Conservation (phyloP, 495 filamentous ascomycete species). For the Trypethelium eluteriae region DNA sequence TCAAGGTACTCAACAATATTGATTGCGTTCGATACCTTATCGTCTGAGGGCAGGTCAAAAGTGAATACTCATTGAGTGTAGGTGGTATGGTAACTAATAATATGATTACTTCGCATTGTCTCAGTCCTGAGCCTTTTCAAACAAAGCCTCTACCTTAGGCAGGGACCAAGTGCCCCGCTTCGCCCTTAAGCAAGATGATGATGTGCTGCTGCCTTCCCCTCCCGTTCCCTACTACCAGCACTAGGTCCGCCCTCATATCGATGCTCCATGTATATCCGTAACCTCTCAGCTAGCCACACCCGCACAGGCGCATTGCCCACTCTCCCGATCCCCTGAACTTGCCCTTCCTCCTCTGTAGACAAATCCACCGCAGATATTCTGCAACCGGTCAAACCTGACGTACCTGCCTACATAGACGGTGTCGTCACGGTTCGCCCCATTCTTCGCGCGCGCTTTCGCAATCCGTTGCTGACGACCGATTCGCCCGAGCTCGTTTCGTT, state of each 20-base stretch:
- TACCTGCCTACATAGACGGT: neutral
- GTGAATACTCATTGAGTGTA: too few relatives aligned
- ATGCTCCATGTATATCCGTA: neutral
- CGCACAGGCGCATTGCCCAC: too few relatives aligned
- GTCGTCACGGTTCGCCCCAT: neutral
- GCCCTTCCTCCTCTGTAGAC: too few relatives aligned
- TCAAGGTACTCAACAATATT: neutral
- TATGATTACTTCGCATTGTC: neutral
- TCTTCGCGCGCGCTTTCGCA: neutral
- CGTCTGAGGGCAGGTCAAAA: too few relatives aligned
- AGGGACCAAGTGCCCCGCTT: neutral
- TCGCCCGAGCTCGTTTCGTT: neutral
- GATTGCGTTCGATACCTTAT: too few relatives aligned
- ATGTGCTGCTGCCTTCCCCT: neutral
- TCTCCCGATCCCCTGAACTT: neutral
- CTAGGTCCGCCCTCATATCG: neutral
- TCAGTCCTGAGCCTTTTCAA: neutral
- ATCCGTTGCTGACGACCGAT: neutral
- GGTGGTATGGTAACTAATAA: too few relatives aligned
- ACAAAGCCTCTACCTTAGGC: neutral
- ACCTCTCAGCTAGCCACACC: neutral
- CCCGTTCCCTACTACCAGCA: neutral
- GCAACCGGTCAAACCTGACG: neutral
- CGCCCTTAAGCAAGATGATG: neutral
- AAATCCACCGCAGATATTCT: too few relatives aligned